A percentile compares a stretch with the other conserved stretches of the same genome.
Conservation (phyloP, 306 rosid genomes). For the Castanopsis chinensis region DNA sequence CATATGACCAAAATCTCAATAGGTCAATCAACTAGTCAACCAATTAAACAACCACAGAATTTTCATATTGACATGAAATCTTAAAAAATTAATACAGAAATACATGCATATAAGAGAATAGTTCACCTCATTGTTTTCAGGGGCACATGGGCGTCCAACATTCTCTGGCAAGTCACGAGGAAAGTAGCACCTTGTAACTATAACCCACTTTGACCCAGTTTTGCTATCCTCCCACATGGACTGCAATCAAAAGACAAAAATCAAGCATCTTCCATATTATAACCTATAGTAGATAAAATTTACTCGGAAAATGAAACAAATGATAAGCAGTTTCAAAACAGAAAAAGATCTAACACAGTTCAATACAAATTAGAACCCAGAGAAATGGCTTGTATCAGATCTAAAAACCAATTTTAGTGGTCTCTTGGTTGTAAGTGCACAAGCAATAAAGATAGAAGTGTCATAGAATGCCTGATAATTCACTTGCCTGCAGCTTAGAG, state of each 20-base stretch:
- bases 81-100: background rate
- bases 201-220: constrained; percentile 70
- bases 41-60: constrained; percentile 15
- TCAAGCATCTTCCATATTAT: constrained; percentile 6
- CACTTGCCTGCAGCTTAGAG: constrained; percentile 80
- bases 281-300: constrained; percentile 7
- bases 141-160: constrained; percentile 56
- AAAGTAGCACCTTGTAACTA: constrained; percentile 68
- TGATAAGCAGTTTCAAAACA: background rate
- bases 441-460: constrained; percentile 15
- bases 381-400: background rate
- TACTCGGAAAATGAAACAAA: constrained; percentile 18
- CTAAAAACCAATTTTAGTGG: background rate
- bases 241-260: constrained; percentile 46
- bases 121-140: constrained; percentile 89
- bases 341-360: background rate
- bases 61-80: background rate
- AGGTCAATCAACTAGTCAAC: constrained; percentile 3
- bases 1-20: background rate
- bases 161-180: constrained; percentile 82
- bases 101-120: background rate
- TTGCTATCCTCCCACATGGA: constrained; percentile 85
- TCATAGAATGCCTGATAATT: constrained; percentile 24
- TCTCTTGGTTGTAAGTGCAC: constrained; percentile 17
- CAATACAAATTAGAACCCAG: background rate